A percentile compares a stretch with the other conserved stretches of the same genome.
Evolutionary conservation across 345 rosid genomes (phyloP).

Genomic region (Fremontodendron californicum): DNA sequence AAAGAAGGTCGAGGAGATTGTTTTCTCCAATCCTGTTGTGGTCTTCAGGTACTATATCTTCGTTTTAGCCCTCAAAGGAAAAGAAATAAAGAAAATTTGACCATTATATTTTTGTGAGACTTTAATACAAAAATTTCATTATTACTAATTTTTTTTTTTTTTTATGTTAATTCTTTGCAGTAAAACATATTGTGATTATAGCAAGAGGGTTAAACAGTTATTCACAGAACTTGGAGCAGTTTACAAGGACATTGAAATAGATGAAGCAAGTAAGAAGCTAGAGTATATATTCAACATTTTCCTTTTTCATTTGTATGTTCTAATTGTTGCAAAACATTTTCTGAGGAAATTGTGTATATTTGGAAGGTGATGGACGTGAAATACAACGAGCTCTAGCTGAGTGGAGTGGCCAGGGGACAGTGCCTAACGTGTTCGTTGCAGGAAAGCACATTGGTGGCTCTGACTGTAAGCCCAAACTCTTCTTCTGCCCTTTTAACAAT

Average conservation of each 20-base stretch:
- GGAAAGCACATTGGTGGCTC: conserved; percentile 71
- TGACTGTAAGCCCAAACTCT: conserved; percentile 36
- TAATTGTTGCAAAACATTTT: no score
- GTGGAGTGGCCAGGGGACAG: conserved; percentile 64
- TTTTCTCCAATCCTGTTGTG: conserved; percentile 40
- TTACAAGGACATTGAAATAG: conserved; percentile 42
- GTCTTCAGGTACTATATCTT: conserved; percentile 45
- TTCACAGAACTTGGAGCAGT: conserved; percentile 41
- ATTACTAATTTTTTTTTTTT: no score
- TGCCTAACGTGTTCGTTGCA: conserved; percentile 65
- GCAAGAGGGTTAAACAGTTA: conserved; percentile 49
- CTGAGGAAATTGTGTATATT: conserved; percentile 16
- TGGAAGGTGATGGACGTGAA: no score
- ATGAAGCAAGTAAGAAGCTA: conserved; percentile 35
- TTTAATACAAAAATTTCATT: no score
- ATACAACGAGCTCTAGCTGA: conserved; percentile 34
- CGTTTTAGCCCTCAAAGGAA: no score
- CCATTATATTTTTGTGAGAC: no score
- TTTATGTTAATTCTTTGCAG: no score
- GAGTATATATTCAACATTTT: neutral
- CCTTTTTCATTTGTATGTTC: no score
- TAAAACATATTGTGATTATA: conserved; percentile 55
- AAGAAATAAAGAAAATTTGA: no score
- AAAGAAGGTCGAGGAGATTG: conserved; percentile 42
- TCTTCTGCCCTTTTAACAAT: neutral